These are phyloP conservation scores for Bothriochloa decipiens DNA, from an alignment of 176 grass and related monocot genomes.

Conservation along the genomic window DNA sequence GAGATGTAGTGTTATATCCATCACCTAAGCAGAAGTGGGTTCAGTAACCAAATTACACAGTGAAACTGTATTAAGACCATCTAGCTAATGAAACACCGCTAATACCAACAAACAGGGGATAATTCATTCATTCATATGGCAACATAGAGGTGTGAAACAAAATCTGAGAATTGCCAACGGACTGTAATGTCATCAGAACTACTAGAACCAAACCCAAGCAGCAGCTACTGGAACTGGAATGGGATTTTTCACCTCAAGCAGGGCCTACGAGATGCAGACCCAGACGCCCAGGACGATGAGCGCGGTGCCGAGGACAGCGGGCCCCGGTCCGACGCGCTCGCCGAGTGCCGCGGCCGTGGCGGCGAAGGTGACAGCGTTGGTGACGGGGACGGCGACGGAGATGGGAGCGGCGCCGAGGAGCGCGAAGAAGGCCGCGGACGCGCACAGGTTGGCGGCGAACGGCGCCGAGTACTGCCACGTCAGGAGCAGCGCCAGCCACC, in stretches of 20 bases:
- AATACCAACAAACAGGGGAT: background rate
- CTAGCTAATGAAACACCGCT: background rate
- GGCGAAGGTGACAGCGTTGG: slow-evolving; percentile 88
- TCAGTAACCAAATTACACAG: background rate
- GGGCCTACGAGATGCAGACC: slow-evolving; percentile 66
- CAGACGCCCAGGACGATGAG: slow-evolving; percentile 80
- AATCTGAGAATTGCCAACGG: too few species aligned
- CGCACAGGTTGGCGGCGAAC: slow-evolving; percentile 71
- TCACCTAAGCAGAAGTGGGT: background rate
- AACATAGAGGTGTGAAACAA: too few species aligned
- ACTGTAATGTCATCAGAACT: background rate
- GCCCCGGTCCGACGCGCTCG: slow-evolving; percentile 56
- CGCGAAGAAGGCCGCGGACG: slow-evolving; percentile 82
- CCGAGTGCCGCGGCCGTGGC: slow-evolving; percentile 72
- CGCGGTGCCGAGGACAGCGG: slow-evolving; percentile 56
- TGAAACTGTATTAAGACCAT: background rate
- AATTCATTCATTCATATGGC: too few species aligned
- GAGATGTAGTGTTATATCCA: background rate
- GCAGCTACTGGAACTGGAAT: background rate
- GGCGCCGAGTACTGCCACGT: slow-evolving; percentile 86
- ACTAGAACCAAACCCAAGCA: too few species aligned
- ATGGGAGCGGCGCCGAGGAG: slow-evolving; percentile 75
- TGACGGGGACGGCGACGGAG: slow-evolving; percentile 87
- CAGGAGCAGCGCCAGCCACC: slow-evolving; percentile 66
- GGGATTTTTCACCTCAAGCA: background rate